These are phyloP conservation scores for Claviceps fusiformis DNA, from an alignment of 2,329 filamentous ascomycete species.

Conservation along the genomic window DNA sequence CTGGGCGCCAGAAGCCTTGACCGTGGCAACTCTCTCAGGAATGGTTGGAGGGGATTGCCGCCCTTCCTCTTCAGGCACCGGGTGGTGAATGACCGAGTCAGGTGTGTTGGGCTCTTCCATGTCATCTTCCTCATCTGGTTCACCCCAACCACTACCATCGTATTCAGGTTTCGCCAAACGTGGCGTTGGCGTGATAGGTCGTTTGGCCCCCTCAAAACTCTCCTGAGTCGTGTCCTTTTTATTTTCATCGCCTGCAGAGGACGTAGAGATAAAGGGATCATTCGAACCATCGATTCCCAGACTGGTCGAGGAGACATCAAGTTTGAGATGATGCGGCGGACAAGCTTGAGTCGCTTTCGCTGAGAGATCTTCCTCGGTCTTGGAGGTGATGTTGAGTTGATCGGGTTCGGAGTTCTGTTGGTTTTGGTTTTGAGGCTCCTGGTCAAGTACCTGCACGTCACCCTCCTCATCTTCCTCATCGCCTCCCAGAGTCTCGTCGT, in stretches of 20 bases:
- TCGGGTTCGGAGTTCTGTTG: neutral
- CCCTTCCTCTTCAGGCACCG: slow-evolving; percentile 34
- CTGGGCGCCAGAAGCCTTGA: slow-evolving; percentile 75
- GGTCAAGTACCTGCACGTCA: slow-evolving; percentile 15
- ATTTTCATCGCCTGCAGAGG: neutral
- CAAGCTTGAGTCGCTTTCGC: slow-evolving; percentile 5
- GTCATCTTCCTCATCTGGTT: slow-evolving; percentile 36
- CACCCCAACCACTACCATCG: slow-evolving; percentile 48
- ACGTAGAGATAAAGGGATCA: neutral
- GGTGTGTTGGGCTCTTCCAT: slow-evolving; percentile 59
- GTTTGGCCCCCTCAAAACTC: slow-evolving; percentile 22
- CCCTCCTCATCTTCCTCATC: slow-evolving; percentile 32
- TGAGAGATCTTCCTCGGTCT: neutral
- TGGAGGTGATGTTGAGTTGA: neutral
- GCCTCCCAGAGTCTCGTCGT: slow-evolving; percentile 45
- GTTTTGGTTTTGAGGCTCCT: neutral
- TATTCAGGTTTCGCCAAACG: slow-evolving; percentile 46
- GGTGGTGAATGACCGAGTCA: slow-evolving; percentile 79
- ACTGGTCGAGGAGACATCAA: slow-evolving; percentile 19
- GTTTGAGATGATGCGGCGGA: slow-evolving; percentile 8
- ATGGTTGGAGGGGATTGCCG: slow-evolving; percentile 50
- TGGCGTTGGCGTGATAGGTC: slow-evolving; percentile 36
- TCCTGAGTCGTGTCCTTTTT: slow-evolving; percentile 19
- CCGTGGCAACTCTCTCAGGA: slow-evolving; percentile 73
- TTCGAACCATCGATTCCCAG: slow-evolving; percentile 14